Conservation (phyloP, 306 rosid genomes). For the Vigna nakashimae region DNA sequence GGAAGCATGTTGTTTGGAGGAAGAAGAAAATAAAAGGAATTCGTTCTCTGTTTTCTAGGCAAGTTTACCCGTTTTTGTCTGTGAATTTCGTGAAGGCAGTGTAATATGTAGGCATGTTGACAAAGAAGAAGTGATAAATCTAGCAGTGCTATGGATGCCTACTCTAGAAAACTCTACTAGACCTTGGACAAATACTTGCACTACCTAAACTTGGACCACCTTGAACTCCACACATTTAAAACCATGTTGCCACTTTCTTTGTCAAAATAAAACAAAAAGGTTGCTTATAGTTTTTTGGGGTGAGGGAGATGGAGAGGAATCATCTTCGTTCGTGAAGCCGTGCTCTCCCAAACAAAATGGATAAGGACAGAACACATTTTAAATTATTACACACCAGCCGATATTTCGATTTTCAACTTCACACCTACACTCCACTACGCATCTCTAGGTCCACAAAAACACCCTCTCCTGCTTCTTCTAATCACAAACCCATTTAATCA, state of each 20-base stretch:
- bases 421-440: not conserved
- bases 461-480: no score
- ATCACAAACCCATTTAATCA: no score
- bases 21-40: constrained; percentile 1
- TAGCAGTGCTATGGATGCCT: constrained; percentile 1
- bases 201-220: constrained; percentile 26
- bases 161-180: not conserved
- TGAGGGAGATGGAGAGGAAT: not conserved
- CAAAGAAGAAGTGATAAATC: constrained; percentile 9
- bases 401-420: constrained; percentile 10
- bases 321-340: constrained; percentile 9
- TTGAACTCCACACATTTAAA: constrained; percentile 21
- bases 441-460: not conserved
- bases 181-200: not conserved
- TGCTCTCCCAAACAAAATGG: constrained; percentile 11
- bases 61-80: constrained; percentile 39
- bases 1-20: constrained; percentile 30
- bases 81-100: not conserved
- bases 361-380: not conserved
- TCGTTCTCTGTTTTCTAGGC: constrained; percentile 25
- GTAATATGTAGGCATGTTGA: not conserved
- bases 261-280: constrained; percentile 12
- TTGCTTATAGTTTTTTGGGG: not conserved
- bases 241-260: not conserved
- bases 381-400: not conserved